Conservation (phyloP, 163 green algal genomes). For the Scenedesmus sp. region DNA sequence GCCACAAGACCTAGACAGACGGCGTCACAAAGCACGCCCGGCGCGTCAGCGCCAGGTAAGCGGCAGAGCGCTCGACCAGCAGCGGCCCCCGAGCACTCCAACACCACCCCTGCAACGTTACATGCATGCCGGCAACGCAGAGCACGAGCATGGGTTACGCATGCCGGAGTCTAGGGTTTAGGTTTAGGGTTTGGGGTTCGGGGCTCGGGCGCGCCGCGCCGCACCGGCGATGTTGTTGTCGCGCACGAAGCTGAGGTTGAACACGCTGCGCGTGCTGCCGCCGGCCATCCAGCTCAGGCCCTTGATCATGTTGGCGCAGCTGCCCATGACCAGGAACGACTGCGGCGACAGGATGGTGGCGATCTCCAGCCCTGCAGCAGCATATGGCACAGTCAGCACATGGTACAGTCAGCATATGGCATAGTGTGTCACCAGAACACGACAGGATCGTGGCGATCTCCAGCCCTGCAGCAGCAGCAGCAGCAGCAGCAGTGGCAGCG, state of each 20-base stretch:
- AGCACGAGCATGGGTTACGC: too few species aligned
- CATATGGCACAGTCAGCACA: background rate
- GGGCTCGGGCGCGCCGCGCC: background rate
- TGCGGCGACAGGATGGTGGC: slow-evolving; percentile 70
- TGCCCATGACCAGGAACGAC: slow-evolving; percentile 77
- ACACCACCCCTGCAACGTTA: too few species aligned
- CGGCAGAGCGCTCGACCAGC: too few species aligned
- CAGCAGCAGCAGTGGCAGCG: slow-evolving; percentile 15
- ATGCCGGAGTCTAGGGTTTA: too few species aligned
- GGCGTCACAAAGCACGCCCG: too few species aligned
- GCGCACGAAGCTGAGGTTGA: slow-evolving; percentile 71
- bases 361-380: slow-evolving; percentile 67
- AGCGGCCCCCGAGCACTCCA: too few species aligned
- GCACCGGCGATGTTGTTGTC: slow-evolving; percentile 72
- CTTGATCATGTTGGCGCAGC: slow-evolving; percentile 72
- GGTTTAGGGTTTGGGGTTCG: too few species aligned
- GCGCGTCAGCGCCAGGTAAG: too few species aligned
- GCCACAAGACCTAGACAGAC: too few species aligned
- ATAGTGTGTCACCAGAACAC: background rate
- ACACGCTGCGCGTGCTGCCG: slow-evolving; percentile 74
- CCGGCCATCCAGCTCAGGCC: slow-evolving; percentile 70
- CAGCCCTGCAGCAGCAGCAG: slow-evolving; percentile 45
- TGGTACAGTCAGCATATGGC: background rate
- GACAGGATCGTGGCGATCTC: slow-evolving; percentile 70
- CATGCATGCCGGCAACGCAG: too few species aligned